Evolutionary conservation across 345 rosid genomes (phyloP).

Genomic region (Cochlearia excelsa): DNA sequence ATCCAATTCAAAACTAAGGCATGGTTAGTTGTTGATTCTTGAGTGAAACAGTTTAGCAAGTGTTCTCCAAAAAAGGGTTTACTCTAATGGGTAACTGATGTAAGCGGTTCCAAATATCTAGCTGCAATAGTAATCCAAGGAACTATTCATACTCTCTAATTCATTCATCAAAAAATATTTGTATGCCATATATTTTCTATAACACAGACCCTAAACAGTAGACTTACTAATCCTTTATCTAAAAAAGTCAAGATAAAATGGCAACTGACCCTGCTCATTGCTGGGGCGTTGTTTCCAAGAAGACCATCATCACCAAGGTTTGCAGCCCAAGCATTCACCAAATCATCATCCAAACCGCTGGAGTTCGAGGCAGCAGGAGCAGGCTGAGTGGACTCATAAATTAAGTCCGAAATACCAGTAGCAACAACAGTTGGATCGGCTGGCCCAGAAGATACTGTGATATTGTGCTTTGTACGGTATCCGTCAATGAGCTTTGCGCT

Average conservation of each 20-base stretch:
- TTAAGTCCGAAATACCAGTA: constrained; percentile 88
- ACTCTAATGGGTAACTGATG: constrained; percentile 4
- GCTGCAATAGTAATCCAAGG: too few relatives aligned
- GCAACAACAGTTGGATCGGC: constrained; percentile 87
- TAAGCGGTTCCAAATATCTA: not conserved
- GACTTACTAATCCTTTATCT: constrained; percentile 10
- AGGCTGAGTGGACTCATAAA: constrained; percentile 82
- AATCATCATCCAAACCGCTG: constrained; percentile 87
- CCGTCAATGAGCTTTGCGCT: constrained; percentile 88
- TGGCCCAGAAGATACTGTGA: constrained; percentile 77
- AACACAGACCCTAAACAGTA: constrained; percentile 5
- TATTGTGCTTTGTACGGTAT: constrained; percentile 83
- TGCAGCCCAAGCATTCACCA: constrained; percentile 99
- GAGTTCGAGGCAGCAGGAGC: constrained; percentile 67
- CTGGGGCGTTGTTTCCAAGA: constrained; percentile 80
- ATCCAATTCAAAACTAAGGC: constrained; percentile 17
- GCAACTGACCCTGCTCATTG: constrained; percentile 79
- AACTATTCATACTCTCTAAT: constrained; percentile 17
- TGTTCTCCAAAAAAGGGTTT: constrained; percentile 9
- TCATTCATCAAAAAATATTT: constrained; percentile 2
- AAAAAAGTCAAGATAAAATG: constrained; percentile 5
- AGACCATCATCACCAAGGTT: constrained; percentile 95
- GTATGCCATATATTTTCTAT: constrained; percentile 3
- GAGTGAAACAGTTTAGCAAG: constrained; percentile 11
- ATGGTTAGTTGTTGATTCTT: constrained; percentile 8